A percentile compares a stretch with the other conserved stretches of the same genome.
These are phyloP conservation scores for Pseudocercospora macadamiae DNA, from an alignment of 2,329 filamentous ascomycete genomes.

Conservation along the genomic window DNA sequence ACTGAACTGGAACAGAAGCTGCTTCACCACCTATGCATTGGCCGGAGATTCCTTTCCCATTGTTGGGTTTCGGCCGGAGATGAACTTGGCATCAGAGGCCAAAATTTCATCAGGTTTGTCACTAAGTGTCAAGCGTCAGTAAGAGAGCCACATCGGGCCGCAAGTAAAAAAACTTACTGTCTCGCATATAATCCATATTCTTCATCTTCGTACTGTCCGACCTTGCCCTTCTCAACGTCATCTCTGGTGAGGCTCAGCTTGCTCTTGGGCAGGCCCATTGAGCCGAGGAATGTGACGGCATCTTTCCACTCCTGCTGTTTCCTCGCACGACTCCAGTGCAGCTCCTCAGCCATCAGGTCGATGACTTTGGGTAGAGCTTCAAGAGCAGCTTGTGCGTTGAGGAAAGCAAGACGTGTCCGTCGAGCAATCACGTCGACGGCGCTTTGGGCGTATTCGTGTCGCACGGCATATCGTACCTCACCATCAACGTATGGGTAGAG, in stretches of 20 bases:
- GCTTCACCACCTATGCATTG: conserved; percentile 21
- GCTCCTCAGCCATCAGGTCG: conserved; percentile 84
- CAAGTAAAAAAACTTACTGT: no score
- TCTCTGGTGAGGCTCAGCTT: conserved; percentile 59
- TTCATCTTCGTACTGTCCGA: conserved; percentile 53
- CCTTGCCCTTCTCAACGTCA: conserved; percentile 61
- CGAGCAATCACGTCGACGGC: conserved; percentile 86
- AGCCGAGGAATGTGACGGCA: conserved; percentile 59
- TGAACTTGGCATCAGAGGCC: conserved; percentile 17
- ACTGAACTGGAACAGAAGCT: neutral
- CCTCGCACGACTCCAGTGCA: conserved; percentile 73
- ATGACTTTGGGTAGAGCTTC: conserved; percentile 84
- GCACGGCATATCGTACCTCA: conserved; percentile 84
- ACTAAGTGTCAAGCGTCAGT: neutral
- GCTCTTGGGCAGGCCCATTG: conserved; percentile 64
- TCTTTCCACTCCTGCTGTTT: conserved; percentile 83
- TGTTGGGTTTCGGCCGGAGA: conserved; percentile 23
- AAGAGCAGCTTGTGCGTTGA: conserved; percentile 88
- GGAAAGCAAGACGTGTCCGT: conserved; percentile 80
- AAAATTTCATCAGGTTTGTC: conserved; percentile 29
- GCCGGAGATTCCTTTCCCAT: conserved; percentile 25
- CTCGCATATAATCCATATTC: conserved; percentile 54
- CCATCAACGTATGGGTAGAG: conserved; percentile 92
- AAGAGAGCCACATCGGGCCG: no score
- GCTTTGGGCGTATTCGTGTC: conserved; percentile 89